Base-by-base conservation (phyloP, 108 stramenopile species). In the Asterionellopsis glacialis region DNA sequence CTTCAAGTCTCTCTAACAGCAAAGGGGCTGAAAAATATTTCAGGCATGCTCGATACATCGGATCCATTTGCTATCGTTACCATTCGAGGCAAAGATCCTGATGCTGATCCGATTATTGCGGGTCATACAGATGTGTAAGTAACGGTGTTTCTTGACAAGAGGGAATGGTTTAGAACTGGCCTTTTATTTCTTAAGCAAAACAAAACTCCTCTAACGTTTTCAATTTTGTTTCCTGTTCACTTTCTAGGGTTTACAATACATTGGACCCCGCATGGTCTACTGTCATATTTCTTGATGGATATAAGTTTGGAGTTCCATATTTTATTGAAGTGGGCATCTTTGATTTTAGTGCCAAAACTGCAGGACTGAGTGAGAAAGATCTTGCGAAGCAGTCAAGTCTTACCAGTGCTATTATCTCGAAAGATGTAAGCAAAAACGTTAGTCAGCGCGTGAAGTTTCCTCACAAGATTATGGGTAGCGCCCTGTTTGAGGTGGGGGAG, bases 401-500 rank as follows among this genome's bases (percentile, higher is more conserved):
- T 18, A 64, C 69, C 22, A 72, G 71, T 50, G 27, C 65, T 9
- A 55, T 67, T 41, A 62, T 81, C 25, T 41, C 62, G 38, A 64
- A 70, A 50, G 73, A 72, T 11, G 51, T 63, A n/a, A 57, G 50
- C 52, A 56, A 66, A 15, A 57, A 44, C 0, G 28, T 68, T 16
- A 45, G 68, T 40, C 62, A 69, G 38, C 55, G 65, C 18, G 70
- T 67, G 14, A 61, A 68, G 51, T 69, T 75, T 54, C 79, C 79
- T 10, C 79, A 81, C 51, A 67, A 71, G 39, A 70, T 73, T 55
- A 90, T 85, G 83, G 82, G 84, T 25, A 81, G 82, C 23, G 84
- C 84, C 11, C 57, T 85, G 23, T 85, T 90, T 65, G 88, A 90
- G 67, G 76, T 90, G 41, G 88, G 88, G 9, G 82, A 85, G 45